A percentile compares a stretch with the other conserved stretches of the same genome.
Evolutionary conservation across 2,329 filamentous ascomycete genomes (phyloP).

Genomic region (Lasiodiplodia hormozganensis): DNA sequence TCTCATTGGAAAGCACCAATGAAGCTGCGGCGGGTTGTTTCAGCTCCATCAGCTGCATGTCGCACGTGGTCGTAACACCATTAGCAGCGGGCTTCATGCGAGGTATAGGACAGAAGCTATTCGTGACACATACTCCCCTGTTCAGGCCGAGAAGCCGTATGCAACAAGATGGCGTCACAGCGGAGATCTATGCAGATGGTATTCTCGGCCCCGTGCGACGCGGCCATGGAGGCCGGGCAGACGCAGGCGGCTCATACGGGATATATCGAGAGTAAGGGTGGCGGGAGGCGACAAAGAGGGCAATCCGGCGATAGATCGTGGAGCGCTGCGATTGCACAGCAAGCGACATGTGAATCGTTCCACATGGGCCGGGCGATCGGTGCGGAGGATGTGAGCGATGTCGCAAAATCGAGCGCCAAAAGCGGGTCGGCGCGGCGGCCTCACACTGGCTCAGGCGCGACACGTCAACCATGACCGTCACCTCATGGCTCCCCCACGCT

Average conservation of each 20-base stretch:
- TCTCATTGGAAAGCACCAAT: not conserved
- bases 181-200: not conserved
- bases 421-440: conserved; percentile 5
- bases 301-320: conserved; percentile 5
- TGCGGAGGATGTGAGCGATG: conserved; percentile 22
- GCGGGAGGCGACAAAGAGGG: not conserved
- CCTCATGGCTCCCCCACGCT: conserved; percentile 19
- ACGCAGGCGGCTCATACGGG: conserved; percentile 4
- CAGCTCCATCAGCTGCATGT: not conserved
- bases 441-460: conserved; percentile 1
- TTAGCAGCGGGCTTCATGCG: not conserved
- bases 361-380: not conserved
- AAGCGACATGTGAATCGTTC: conserved; percentile 8
- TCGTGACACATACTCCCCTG: not conserved
- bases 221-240: not conserved
- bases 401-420: conserved; percentile 6
- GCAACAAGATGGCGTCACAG: not conserved
- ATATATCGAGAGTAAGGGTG: not conserved
- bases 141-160: not conserved
- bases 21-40: not conserved
- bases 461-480: conserved; percentile 12
- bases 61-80: not conserved
- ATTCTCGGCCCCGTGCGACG: not conserved
- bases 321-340: not conserved
- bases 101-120: not conserved